These are phyloP conservation scores for Naematelia encephala DNA, from an alignment of 768 basidiomycete genomes.

Conservation along the genomic window DNA sequence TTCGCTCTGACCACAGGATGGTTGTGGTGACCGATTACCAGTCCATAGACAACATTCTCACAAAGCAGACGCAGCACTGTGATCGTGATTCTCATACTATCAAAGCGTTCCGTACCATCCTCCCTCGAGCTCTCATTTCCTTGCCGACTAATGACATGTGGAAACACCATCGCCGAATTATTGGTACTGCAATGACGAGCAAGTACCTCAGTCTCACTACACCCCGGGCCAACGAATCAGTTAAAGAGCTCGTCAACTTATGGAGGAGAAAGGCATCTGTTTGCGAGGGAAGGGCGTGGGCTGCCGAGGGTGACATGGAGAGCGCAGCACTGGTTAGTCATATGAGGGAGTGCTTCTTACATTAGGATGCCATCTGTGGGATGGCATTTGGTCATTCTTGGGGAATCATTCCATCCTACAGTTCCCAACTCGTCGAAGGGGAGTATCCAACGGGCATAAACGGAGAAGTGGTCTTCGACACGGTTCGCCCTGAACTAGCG, in stretches of 20 bases:
- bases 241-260: slow-evolving; percentile 25
- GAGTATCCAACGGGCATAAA: slow-evolving; percentile 3
- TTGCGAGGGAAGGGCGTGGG: slow-evolving; percentile 15
- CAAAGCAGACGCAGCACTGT: slow-evolving; percentile 18
- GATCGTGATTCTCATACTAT: slow-evolving; percentile 33
- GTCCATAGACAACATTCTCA: slow-evolving; percentile 26
- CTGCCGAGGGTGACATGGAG: slow-evolving; percentile 29
- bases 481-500: slow-evolving; percentile 16
- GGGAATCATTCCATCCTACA: slow-evolving; percentile 13
- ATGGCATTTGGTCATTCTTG: slow-evolving; percentile 40
- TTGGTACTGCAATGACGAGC: slow-evolving; percentile 42
- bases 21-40: slow-evolving; percentile 31
- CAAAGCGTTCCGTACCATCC: slow-evolving; percentile 24
- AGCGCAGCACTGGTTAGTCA: slow-evolving; percentile 32
- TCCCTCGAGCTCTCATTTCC: slow-evolving; percentile 36
- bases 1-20: slow-evolving; percentile 14
- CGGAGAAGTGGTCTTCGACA: slow-evolving; percentile 24
- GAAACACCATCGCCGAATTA: slow-evolving; percentile 39
- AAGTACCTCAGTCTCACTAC: slow-evolving; percentile 37
- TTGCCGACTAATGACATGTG: slow-evolving; percentile 28
- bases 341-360: neutral
- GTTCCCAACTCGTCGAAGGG: slow-evolving; percentile 13
- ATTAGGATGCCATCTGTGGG: slow-evolving; percentile 40
- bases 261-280: slow-evolving; percentile 21
- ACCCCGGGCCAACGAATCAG: slow-evolving; percentile 23